Evolutionary conservation across 257 asterid genomes (phyloP), one percentile per base, ranked within the genome.

Genomic region (Knoxia roxburghii): DNA sequence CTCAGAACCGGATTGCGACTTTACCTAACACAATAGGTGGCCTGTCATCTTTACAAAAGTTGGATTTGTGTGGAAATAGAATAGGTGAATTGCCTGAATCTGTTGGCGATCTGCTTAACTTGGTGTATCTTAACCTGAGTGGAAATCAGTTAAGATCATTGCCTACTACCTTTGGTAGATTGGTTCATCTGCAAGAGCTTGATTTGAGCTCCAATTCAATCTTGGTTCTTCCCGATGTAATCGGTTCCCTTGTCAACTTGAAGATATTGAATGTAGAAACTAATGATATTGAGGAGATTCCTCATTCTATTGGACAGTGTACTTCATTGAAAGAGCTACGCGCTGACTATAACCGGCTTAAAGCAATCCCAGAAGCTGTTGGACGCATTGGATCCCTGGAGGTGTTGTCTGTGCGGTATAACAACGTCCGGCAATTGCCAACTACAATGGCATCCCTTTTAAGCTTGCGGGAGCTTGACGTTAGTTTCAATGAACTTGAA

Each of bases 361-460:
- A 88, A 83, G 97, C 97, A 1, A 87, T 90, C 4, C 97, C 97
- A 7, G 97, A 90, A 78, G 97, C 97, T 27, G 84, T 90, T 17
- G 97, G 97, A 43, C 64, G 81, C 68, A 83, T 90, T 29, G 87
- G 73, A 59, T 74, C 95, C 12, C 69, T 90, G 71, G 97, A 90
- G 83, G 69, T 86, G 66, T 78, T 90, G n/a, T 72, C 97, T 13
- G 86, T 83, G 41, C 84, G 97, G 24, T 90, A 90, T 68, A 90
- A 90, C 69, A 90, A 90, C 68, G 73, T 90, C 46, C 78, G 75
- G 71, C 89, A 80, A 49, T 68, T 90, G 80, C 97, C 97, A 8
- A 90, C 97, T 35, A 90, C 97, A 1, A 84, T 84, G 96, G 82
- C 95, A 2, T 86, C 97, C 35, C 71, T 90, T 71, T 32, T 73